These are phyloP conservation scores for Gastrodia elata DNA, from an alignment of 106 monocot genomes.

Conservation along the genomic window DNA sequence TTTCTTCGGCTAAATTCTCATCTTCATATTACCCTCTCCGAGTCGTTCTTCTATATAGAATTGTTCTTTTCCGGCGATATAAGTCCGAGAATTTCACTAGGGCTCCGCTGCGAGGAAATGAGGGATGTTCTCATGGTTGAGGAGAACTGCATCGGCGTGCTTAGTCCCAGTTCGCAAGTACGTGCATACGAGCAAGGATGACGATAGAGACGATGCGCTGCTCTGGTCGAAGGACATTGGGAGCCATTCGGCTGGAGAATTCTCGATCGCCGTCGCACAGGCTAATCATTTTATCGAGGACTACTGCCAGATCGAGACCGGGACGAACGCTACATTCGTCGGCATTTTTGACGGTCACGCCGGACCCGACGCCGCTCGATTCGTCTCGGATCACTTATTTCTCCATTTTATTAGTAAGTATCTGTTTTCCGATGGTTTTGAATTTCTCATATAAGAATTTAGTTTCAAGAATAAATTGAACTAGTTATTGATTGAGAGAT, in stretches of 20 bases:
- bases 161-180: constrained; percentile 58
- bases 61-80: constrained; percentile 4
- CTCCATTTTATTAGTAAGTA: constrained; percentile 7
- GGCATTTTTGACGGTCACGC: constrained; percentile 24
- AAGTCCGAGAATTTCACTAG: neutral
- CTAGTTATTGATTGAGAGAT: neutral
- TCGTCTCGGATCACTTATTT: constrained; percentile 15
- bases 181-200: constrained; percentile 76
- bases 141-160: constrained; percentile 46
- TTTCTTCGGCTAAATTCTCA: neutral
- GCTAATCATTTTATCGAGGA: constrained; percentile 79
- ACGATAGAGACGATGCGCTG: constrained; percentile 40
- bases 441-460: neutral
- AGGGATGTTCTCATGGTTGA: constrained; percentile 78
- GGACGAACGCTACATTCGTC: constrained; percentile 38
- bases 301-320: constrained; percentile 83
- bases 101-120: constrained; percentile 42
- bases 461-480: neutral
- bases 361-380: constrained; percentile 17
- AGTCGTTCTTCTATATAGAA: neutral
- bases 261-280: constrained; percentile 74
- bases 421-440: neutral
- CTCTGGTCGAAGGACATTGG: constrained; percentile 73
- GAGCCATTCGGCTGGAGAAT: constrained; percentile 65
- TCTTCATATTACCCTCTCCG: neutral